These are phyloP conservation scores for Gracilariopsis chorda DNA, from an alignment of 23 red algal genomes.

Conservation along the genomic window DNA sequence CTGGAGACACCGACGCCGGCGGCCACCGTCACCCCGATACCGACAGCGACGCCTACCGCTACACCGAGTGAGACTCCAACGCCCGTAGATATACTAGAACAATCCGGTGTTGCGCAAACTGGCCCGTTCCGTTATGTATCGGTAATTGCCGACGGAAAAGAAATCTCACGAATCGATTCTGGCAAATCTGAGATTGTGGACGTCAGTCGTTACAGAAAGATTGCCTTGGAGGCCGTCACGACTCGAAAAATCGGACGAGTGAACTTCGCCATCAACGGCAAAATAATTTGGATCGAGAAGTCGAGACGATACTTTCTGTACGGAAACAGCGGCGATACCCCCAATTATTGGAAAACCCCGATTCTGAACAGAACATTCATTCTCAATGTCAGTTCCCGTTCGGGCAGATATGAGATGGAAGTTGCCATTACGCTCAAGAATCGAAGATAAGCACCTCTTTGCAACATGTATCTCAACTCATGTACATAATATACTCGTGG, in stretches of 20 bases:
- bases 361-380: constrained; percentile 1
- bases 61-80: not conserved
- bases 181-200: constrained; percentile 1
- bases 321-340: not conserved
- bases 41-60: not conserved
- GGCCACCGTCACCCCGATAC: not conserved
- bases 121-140: not conserved
- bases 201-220: not conserved
- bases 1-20: not conserved
- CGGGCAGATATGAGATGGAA: not conserved
- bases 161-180: not conserved
- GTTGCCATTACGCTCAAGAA: not conserved
- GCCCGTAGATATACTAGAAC: not conserved
- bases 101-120: not conserved
- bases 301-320: constrained; percentile 11
- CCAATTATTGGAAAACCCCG: constrained; percentile 9
- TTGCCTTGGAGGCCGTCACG: constrained; percentile 29
- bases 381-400: not conserved
- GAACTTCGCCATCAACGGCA: not conserved
- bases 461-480: too few species aligned
- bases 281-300: not conserved
- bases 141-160: not conserved
- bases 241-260: not conserved
- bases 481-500: too few species aligned
- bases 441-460: too few species aligned